Base-by-base conservation (phyloP, 768 basidiomycete species). In the Austroboletus eburneus region DNA sequence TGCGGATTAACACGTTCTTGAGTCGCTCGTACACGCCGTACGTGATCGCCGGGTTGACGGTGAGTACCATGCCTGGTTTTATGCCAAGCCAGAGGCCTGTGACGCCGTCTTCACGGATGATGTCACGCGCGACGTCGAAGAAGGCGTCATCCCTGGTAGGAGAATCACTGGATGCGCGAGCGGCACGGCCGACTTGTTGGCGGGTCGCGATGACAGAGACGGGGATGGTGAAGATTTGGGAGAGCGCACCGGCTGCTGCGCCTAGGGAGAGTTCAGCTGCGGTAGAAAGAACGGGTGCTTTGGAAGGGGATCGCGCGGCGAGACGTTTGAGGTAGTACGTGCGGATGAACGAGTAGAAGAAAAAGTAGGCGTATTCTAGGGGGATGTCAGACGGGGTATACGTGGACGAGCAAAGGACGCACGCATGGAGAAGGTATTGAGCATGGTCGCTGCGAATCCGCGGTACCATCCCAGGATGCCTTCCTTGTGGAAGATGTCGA, bases 371-470 rank as follows among this genome's bases (percentile, higher is more conserved):
- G 62, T 94, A 97, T 81, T 96, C 94, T 96, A 27, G 24, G 25
- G 4, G 16, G 33, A 34, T n/a, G 8, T 14, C 27, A 27, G 27
- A 27, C 16, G 33, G 14, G 33, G 16, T 13, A 34, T 34, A 34
- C 7, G 29, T 29, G 13, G 29, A 29, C 29, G 8, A 29, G 13
- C 8, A 25, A 18, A 5, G 27, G 54, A 57, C 49, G 34, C 61
- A 93, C 95, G 93, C 83, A 87, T 89, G 30, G 92, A 95, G 68
- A 99, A 99, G 2, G 92, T 96, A 67, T 96, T 97, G 56, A 98
- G 72, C 95, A 98, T 98, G 34, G 90, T 97, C 20, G 96, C 96
- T 29, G 82, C 77, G 64, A 97, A 99, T 2, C 96, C 96, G 36
- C 84, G 78, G 69, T 95, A 99, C 62, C 83, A 83, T 0, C 93